Conservation (phyloP, 305 asterid genomes). For the Striga hermonthica region DNA sequence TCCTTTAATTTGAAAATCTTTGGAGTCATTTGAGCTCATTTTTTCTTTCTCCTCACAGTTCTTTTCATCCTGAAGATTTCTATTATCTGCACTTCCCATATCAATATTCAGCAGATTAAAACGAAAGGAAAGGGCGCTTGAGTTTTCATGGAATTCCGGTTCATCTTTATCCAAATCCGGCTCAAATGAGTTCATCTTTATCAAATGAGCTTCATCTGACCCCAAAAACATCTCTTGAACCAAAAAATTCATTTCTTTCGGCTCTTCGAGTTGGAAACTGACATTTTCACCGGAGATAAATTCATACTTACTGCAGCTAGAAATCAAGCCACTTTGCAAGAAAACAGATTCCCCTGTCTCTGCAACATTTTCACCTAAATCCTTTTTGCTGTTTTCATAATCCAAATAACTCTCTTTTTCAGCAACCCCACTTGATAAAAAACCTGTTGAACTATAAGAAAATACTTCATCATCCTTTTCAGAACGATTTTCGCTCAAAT, state of each 20-base stretch:
- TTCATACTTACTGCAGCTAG: conserved; percentile 39
- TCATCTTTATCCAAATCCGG: not conserved
- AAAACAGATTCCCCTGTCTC: conserved; percentile 35
- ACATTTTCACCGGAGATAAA: conserved; percentile 38
- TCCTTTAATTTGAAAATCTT: not conserved
- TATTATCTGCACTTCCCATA: not conserved
- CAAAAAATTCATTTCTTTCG: conserved; percentile 36
- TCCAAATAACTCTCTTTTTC: conserved; percentile 27
- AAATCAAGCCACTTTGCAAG: conserved; percentile 15
- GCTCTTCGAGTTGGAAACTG: conserved; percentile 44
- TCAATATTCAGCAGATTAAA: conserved; percentile 26
- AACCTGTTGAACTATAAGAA: conserved; percentile 28
- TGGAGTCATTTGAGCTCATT: not conserved
- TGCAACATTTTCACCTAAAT: conserved; percentile 25
- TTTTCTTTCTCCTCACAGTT: conserved; percentile 25
- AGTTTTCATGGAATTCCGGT: conserved; percentile 7
- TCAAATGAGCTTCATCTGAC: conserved; percentile 33
- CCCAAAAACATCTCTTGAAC: conserved; percentile 55
- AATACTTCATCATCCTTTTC: conserved; percentile 32
- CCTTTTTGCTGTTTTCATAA: conserved; percentile 19
- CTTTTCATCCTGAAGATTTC: not conserved
- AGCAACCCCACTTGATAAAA: conserved; percentile 30
- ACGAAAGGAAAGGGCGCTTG: conserved; percentile 23
- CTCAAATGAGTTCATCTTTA: conserved; percentile 23
- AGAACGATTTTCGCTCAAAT: conserved; percentile 34